Conservation (phyloP, 257 asterid species). For the Capsicum baccatum region DNA sequence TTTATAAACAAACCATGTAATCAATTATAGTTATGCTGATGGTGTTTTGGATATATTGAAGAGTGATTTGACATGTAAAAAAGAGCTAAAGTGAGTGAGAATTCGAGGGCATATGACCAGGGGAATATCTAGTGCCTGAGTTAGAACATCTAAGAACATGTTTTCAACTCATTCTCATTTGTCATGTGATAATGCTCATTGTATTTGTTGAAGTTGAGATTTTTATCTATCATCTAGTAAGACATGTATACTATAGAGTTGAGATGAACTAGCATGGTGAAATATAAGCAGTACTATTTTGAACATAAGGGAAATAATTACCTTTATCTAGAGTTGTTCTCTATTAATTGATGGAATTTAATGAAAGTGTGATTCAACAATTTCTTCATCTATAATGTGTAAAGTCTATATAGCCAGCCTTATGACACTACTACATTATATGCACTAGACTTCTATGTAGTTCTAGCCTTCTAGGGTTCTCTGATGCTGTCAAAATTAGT, state of each 20-base stretch:
- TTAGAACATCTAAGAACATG: too few species aligned
- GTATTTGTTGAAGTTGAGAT: neutral
- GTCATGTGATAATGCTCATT: slow-evolving; percentile 9
- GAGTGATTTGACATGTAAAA: too few species aligned
- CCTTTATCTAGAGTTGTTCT: neutral
- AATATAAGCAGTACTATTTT: neutral
- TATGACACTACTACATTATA: neutral
- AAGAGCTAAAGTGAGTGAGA: too few species aligned
- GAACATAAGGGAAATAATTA: neutral
- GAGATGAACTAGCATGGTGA: neutral
- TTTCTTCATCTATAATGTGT: too few species aligned
- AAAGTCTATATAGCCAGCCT: neutral
- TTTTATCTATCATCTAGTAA: neutral
- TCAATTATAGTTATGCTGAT: too few species aligned
- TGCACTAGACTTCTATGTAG: neutral
- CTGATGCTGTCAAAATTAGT: neutral
- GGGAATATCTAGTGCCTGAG: too few species aligned
- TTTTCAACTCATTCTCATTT: neutral
- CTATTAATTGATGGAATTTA: neutral
- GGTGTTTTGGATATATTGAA: too few species aligned
- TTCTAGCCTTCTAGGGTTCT: neutral
- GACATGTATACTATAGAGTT: neutral
- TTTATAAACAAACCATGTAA: too few species aligned
- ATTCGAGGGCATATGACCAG: too few species aligned
- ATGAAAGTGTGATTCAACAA: too few species aligned